Percentiles rank a stretch among this genome's conserved stretches.
Conservation (phyloP, 148 eudicot species). For the Fagopyrum tataricum region DNA sequence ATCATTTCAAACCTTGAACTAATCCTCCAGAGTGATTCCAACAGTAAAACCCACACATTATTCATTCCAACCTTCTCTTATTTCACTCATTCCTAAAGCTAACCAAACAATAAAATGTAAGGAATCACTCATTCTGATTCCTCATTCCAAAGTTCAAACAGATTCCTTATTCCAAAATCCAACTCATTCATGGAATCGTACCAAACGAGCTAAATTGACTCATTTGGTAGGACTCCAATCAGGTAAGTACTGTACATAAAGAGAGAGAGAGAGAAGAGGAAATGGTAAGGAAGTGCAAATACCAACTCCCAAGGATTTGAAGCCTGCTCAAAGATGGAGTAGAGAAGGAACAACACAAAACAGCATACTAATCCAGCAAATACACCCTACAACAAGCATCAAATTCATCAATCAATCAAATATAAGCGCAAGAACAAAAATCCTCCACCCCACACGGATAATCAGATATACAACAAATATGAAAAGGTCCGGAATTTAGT, state of each 20-base stretch:
- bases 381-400: slow-evolving; percentile 44
- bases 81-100: no score
- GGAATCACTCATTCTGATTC: no score
- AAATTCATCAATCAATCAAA: slow-evolving; percentile 12
- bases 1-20: no score
- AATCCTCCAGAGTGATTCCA: no score
- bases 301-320: slow-evolving; percentile 91
- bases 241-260: neutral
- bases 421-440: neutral
- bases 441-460: neutral
- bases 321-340: slow-evolving; percentile 68
- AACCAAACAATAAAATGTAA: no score
- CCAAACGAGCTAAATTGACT: neutral
- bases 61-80: no score
- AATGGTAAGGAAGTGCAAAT: slow-evolving; percentile 13
- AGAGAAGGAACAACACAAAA: slow-evolving; percentile 55
- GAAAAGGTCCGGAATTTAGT: neutral
- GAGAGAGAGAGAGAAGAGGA: no score
- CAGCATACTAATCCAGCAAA: slow-evolving; percentile 45
- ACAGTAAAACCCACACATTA: no score
- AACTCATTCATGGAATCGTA: no score
- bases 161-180: no score
- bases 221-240: neutral
- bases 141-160: no score
- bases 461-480: neutral